Evolutionary conservation across 768 basidiomycete species (phyloP), one percentile per base, ranked within the genome.

Genomic region (Boletus reticuloceps): DNA sequence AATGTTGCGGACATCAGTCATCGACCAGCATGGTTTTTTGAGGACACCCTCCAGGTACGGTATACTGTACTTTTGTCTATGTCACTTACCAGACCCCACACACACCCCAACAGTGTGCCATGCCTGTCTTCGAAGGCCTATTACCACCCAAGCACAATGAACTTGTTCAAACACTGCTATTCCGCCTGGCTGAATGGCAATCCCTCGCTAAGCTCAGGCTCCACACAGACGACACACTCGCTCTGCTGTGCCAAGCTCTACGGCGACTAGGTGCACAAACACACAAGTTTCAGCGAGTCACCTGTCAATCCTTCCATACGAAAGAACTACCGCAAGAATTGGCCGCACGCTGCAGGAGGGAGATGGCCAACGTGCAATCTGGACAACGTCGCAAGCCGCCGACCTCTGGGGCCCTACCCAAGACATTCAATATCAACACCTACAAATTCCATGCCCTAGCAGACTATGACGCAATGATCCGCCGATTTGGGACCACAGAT

Each of bases 41-140:
- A 59, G 31, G 34, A 60, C 36, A 8, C 60, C 13, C 56, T 64
- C 2, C 58, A 60, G 55, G 63, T 64, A 11, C 31, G 36, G 12
- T 3, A 16, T 7, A 14, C 12, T 25, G 22, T 42, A 13, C 41
- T 20, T 7, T 41, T 13, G 40, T 10, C 40, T 41, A 8, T 20
- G 13, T 19, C 11, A 41, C 19, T 41, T 7, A 41, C 40, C 22
- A 14, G 25, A 27, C 25, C 6, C 11, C 14, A 10, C 12, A 27
- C 25, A 27, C 22, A 38, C 19, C 9, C 2, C 2, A 16, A 6
- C 22, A 76, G 75, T 74, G 73, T 47, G 60, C 71, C 0, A 64
- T 77, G 3, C 76, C 77, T 0, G 71, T 64, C 0, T 76, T 78
- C 31, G 73, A 79, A 7, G 75, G 70, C 4, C 65, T 80, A 0